Evolutionary conservation across 2,329 filamentous ascomycete species (phyloP).

Genomic region (Cladophialophora bantiana): DNA sequence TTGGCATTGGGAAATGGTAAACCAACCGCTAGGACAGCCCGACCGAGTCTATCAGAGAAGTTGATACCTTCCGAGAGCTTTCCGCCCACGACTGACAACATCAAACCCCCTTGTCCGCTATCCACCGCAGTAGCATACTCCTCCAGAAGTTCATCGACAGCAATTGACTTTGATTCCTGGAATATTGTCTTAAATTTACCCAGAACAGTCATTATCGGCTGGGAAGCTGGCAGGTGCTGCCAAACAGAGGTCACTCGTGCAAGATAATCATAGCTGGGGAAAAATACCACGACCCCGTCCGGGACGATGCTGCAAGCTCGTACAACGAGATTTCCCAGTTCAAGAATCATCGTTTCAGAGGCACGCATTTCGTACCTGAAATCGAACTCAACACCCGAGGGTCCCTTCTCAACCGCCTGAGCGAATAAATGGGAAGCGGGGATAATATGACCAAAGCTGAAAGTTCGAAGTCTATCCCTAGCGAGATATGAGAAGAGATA

Average conservation of each 20-base stretch:
- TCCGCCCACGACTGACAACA: slow-evolving; percentile 90
- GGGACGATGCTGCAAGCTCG: slow-evolving; percentile 77
- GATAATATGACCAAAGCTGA: slow-evolving; percentile 95
- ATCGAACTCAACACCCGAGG: slow-evolving; percentile 69
- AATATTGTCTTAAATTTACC: slow-evolving; percentile 68
- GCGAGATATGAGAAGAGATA: slow-evolving; percentile 83
- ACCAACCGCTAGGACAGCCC: slow-evolving; percentile 89
- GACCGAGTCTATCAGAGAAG: slow-evolving; percentile 88
- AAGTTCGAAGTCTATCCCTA: slow-evolving; percentile 70
- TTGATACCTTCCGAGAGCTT: slow-evolving; percentile 98
- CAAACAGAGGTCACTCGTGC: slow-evolving; percentile 73
- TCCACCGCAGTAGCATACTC: slow-evolving; percentile 75
- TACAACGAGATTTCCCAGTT: slow-evolving; percentile 76
- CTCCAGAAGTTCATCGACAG: slow-evolving; percentile 72
- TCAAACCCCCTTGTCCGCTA: slow-evolving; percentile 71
- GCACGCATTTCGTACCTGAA: slow-evolving; percentile 84
- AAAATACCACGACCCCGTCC: slow-evolving; percentile 92
- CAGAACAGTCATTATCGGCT: slow-evolving; percentile 28
- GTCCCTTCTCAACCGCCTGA: slow-evolving; percentile 67
- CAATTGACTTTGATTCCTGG: slow-evolving; percentile 55
- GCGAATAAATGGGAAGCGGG: slow-evolving; percentile 81
- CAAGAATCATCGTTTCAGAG: slow-evolving; percentile 71
- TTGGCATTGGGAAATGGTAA: slow-evolving; percentile 91
- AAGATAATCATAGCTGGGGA: slow-evolving; percentile 92
- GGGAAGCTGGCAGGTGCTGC: slow-evolving; percentile 52